Conservation (phyloP, 2,329 filamentous ascomycete genomes). For the Pseudopithomyces chartarum region DNA sequence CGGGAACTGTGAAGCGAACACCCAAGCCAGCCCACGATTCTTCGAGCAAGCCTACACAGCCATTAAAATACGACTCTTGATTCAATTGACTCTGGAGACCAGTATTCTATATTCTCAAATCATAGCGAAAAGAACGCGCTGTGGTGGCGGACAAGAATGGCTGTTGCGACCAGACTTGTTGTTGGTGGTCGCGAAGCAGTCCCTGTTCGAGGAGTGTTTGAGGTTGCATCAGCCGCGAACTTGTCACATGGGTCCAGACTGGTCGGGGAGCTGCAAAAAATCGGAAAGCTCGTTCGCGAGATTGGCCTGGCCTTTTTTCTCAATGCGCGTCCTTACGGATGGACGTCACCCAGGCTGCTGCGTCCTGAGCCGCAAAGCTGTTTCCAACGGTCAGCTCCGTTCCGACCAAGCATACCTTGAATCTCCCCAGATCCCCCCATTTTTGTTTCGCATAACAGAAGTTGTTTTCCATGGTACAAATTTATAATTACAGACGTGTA, state of each 20-base stretch:
- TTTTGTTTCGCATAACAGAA: slow-evolving; percentile 4
- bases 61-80: not conserved
- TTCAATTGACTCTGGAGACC: not conserved
- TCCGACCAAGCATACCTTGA: slow-evolving; percentile 6
- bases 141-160: not conserved
- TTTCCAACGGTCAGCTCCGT: slow-evolving; percentile 8
- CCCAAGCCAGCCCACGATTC: not conserved
- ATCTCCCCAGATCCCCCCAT: slow-evolving; percentile 4
- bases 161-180: not conserved
- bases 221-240: slow-evolving; percentile 32
- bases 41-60: not conserved
- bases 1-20: slow-evolving; percentile 12
- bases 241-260: slow-evolving; percentile 20
- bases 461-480: not conserved
- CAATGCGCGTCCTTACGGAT: slow-evolving; percentile 8
- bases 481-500: not conserved
- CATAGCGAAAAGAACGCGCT: not conserved
- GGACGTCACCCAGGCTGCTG: not conserved
- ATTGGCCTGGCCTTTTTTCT: slow-evolving; percentile 21
- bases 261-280: slow-evolving; percentile 15
- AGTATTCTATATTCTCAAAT: not conserved
- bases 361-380: not conserved
- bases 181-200: slow-evolving; percentile 36
- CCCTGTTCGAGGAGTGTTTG: slow-evolving; percentile 43
- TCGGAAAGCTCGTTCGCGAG: slow-evolving; percentile 28